These are phyloP conservation scores for Pseudocercospora musae DNA, from an alignment of 2,329 filamentous ascomycete species.

Conservation along the genomic window DNA sequence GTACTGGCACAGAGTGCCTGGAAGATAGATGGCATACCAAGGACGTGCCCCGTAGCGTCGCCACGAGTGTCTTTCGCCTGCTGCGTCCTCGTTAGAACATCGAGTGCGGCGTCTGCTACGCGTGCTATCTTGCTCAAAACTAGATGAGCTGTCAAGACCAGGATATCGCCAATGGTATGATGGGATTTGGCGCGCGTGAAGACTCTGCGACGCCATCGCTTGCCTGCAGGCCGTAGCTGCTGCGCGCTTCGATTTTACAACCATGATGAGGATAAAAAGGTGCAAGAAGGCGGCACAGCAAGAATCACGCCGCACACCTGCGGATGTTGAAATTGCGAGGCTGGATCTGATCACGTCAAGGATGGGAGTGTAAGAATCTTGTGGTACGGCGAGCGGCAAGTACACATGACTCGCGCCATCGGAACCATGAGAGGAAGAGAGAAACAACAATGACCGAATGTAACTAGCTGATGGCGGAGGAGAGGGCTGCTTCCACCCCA, in stretches of 20 bases:
- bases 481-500: no score
- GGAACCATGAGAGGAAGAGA: no score
- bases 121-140: not conserved
- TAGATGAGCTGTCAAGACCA: not conserved
- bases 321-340: not conserved
- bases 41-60: not conserved
- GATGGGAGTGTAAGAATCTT: no score
- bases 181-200: not conserved
- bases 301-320: not conserved
- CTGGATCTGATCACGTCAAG: no score
- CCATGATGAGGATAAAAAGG: not conserved
- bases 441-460: no score
- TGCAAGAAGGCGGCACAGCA: not conserved
- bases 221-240: not conserved
- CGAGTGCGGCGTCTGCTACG: not conserved
- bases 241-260: not conserved
- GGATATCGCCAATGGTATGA: not conserved
- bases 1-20: not conserved
- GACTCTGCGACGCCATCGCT: not conserved
- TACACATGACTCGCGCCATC: no score
- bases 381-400: no score
- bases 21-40: not conserved
- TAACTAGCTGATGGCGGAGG: no score
- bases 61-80: not conserved
- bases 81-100: not conserved